Evolutionary conservation across 768 basidiomycete species (phyloP).

Genomic region (Leccinum pellstonianum): DNA sequence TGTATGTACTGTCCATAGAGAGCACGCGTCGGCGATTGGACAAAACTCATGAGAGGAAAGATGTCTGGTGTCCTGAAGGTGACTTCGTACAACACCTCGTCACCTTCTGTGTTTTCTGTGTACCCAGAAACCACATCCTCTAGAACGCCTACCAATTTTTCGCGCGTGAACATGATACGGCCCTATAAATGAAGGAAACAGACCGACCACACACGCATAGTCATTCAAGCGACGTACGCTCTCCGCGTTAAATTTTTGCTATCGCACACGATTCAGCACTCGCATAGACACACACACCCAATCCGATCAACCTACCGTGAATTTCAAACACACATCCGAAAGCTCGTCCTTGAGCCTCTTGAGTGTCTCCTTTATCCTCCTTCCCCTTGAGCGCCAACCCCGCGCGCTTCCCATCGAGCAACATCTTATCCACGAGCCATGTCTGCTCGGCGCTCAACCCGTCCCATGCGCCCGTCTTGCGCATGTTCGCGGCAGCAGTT

Average conservation of each 20-base stretch:
- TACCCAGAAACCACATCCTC: conserved; percentile 76
- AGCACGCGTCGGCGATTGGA: not conserved
- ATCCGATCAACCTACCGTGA: conserved; percentile 32
- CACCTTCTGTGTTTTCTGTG: conserved; percentile 56
- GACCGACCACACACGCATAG: not conserved
- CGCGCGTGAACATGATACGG: conserved; percentile 57
- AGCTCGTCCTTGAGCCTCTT: conserved; percentile 70
- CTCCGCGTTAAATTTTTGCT: conserved; percentile 81
- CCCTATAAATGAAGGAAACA: conserved; percentile 41
- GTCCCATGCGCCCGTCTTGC: conserved; percentile 57
- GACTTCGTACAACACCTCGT: conserved; percentile 60
- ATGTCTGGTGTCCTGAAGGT: conserved; percentile 83
- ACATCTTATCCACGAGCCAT: conserved; percentile 76
- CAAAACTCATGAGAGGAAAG: conserved; percentile 58
- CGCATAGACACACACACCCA: not conserved
- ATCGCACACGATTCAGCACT: not conserved
- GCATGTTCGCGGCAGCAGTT: conserved; percentile 66
- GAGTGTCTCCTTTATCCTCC: conserved; percentile 54
- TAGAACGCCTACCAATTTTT: conserved; percentile 80
- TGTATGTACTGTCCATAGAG: not conserved
- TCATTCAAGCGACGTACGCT: conserved; percentile 43
- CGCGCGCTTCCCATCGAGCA: conserved; percentile 74
- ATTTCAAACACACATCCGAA: conserved; percentile 68
- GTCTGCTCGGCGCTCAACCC: conserved; percentile 65
- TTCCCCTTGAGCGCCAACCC: conserved; percentile 70